Conservation (phyloP, 257 asterid genomes). For the Rauvolfia tetraphylla region DNA sequence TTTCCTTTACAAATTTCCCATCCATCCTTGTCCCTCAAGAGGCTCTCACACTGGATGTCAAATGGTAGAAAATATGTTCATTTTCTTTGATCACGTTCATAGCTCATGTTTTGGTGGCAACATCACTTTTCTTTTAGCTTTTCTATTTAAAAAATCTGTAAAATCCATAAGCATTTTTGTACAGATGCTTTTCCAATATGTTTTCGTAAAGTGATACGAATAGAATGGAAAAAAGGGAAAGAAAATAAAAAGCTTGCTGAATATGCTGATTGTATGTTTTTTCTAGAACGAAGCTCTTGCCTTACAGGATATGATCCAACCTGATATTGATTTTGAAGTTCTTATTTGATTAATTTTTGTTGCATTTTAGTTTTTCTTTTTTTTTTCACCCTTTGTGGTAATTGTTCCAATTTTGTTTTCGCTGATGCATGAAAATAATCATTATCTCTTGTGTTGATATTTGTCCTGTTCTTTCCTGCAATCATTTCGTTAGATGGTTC, state of each 20-base stretch:
- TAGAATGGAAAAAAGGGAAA: not conserved
- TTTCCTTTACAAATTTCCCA: conserved; percentile 75
- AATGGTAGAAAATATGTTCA: conserved; percentile 49
- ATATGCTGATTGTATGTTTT: not conserved
- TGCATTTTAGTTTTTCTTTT: too few relatives aligned
- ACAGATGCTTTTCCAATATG: conserved; percentile 3
- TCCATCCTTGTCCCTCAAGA: conserved; percentile 63
- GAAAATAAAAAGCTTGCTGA: conserved; percentile 5
- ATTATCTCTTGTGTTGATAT: not conserved
- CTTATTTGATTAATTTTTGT: not conserved
- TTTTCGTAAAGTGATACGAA: conserved; percentile 12
- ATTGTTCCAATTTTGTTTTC: too few relatives aligned
- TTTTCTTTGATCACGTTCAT: conserved; percentile 5
- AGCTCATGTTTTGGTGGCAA: not conserved
- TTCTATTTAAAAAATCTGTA: not conserved
- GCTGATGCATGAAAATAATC: not conserved
- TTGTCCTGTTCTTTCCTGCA: not conserved
- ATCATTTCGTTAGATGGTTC: not conserved
- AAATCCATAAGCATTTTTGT: not conserved
- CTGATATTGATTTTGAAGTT: not conserved
- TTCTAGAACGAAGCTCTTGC: not conserved
- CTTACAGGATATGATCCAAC: not conserved
- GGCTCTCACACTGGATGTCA: conserved; percentile 73
- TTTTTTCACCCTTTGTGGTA: too few relatives aligned
- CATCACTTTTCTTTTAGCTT: not conserved